A percentile compares a stretch with the other conserved stretches of the same genome.
Conservation (phyloP, 2,329 filamentous ascomycete species). For the Neoscytalidium dimidiatum region DNA sequence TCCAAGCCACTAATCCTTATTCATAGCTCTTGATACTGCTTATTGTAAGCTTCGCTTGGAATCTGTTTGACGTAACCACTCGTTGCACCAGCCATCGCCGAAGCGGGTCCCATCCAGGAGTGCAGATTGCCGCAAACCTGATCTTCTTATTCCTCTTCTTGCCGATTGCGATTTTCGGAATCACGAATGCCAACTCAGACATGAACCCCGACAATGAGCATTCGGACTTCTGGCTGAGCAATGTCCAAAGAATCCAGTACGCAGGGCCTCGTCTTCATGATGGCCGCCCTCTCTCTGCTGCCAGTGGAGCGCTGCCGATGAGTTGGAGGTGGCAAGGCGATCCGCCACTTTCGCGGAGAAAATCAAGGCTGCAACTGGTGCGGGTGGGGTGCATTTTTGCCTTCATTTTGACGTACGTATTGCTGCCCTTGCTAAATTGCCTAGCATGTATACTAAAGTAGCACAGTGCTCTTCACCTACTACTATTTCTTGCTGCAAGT, state of each 20-base stretch:
- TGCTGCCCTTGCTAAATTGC: background rate
- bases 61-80: background rate
- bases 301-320: background rate
- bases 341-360: background rate
- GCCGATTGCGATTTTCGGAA: background rate
- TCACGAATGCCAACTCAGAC: background rate
- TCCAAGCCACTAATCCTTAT: background rate
- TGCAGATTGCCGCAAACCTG: background rate
- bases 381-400: background rate
- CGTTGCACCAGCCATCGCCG: background rate
- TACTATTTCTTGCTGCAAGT: background rate
- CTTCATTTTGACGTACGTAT: background rate
- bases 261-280: background rate
- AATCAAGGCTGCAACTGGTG: background rate
- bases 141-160: background rate
- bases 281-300: too few species aligned
- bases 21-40: background rate
- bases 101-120: background rate
- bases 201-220: background rate
- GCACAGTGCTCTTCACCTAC: background rate
- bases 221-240: background rate
- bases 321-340: background rate
- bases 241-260: background rate
- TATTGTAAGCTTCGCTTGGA: background rate
- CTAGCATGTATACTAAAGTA: background rate